Conservation (phyloP, 148 eudicot genomes). For the Silene uniflora region DNA sequence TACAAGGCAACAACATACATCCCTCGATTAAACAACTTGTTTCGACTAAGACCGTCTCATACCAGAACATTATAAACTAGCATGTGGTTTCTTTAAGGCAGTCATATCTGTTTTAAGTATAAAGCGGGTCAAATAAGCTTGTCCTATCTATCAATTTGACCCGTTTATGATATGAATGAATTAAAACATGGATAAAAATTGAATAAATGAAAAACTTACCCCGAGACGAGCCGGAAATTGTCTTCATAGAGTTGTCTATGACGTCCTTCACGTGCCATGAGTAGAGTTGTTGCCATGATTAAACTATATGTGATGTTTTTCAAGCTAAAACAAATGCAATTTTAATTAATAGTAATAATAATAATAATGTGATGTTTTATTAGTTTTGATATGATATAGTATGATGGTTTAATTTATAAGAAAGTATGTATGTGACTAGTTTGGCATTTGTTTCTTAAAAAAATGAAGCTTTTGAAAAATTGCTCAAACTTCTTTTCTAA, state of each 20-base stretch:
- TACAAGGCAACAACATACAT: too few species aligned
- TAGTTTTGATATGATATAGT: background rate
- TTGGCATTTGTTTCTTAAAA: background rate
- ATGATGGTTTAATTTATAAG: too few species aligned
- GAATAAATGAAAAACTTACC: conserved; percentile 27
- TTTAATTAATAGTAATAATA: background rate
- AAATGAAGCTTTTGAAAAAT: background rate
- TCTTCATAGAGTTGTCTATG: conserved; percentile 35
- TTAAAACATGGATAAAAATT: background rate
- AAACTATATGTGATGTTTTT: conserved; percentile 3
- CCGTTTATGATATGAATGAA: too few species aligned
- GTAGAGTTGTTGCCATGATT: conserved; percentile 27
- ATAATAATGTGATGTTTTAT: background rate
- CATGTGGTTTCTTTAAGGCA: too few species aligned
- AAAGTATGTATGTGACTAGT: background rate
- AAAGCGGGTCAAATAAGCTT: too few species aligned
- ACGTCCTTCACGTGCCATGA: conserved; percentile 34
- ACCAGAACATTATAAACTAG: too few species aligned
- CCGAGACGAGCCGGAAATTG: conserved; percentile 36
- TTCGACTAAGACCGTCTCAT: too few species aligned
- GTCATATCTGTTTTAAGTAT: too few species aligned
- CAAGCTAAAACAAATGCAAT: background rate
- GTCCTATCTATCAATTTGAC: too few species aligned
- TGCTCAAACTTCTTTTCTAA: conserved; percentile 5
- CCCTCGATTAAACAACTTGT: too few species aligned